phyloP scores from a whole-genome alignment of 75 land plant species.

The Pinus tabuliformis region DNA sequence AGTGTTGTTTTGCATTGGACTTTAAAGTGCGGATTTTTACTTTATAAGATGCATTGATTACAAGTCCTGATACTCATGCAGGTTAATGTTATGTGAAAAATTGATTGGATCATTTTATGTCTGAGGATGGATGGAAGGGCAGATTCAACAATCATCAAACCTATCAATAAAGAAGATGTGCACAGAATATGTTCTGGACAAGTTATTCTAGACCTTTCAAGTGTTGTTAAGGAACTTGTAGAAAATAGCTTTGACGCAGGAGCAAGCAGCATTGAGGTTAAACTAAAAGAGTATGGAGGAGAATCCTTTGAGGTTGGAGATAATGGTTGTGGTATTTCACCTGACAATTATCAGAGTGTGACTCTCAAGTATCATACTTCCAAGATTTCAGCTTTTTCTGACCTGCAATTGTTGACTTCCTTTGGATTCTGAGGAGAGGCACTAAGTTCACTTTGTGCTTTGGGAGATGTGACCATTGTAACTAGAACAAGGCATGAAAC shows the following conservation, averaged over 20 bases:
- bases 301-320: slow-evolving; percentile 82
- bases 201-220: slow-evolving; percentile 83
- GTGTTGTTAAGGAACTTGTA: slow-evolving; percentile 94
- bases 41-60: neutral
- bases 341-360: slow-evolving; percentile 62
- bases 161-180: slow-evolving; percentile 73
- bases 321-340: slow-evolving; percentile 92
- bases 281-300: slow-evolving; percentile 74
- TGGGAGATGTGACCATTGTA: no score
- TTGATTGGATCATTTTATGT: neutral
- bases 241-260: slow-evolving; percentile 99
- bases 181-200: slow-evolving; percentile 94
- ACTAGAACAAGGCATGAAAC: no score
- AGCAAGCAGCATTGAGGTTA: slow-evolving; percentile 77
- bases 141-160: slow-evolving; percentile 38
- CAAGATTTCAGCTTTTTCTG: no score
- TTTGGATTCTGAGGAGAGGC: no score
- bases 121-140: slow-evolving; percentile 6
- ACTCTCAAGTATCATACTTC: no score
- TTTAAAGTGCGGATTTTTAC: neutral
- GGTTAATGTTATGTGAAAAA: neutral
- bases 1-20: no score
- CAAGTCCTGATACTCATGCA: neutral
- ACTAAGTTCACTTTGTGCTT: no score
- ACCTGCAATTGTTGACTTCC: no score